Percentiles rank a stretch among this genome's conserved stretches.
These are phyloP conservation scores for Alternaria longipes DNA, from an alignment of 2,329 filamentous ascomycete genomes.

Conservation along the genomic window DNA sequence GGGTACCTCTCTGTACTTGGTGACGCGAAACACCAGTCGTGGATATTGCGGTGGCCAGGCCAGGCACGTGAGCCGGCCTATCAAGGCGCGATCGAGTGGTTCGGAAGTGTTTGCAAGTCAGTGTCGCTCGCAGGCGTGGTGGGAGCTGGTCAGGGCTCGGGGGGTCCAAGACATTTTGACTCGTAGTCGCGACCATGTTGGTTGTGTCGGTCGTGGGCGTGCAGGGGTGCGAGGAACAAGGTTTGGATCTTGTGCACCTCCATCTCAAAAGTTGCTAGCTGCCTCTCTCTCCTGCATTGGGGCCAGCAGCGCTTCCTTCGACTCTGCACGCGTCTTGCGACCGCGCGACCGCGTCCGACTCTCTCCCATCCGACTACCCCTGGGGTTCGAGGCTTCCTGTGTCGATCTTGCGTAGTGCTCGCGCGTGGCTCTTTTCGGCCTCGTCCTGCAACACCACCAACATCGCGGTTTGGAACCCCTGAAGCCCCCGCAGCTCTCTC, in stretches of 20 bases:
- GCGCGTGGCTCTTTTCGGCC: constrained; percentile 29
- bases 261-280: constrained; percentile 21
- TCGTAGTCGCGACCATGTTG: constrained; percentile 11
- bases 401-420: constrained; percentile 18
- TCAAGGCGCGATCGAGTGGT: no score
- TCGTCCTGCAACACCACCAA: constrained; percentile 25
- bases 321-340: constrained; percentile 9
- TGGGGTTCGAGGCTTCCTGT: constrained; percentile 2
- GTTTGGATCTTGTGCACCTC: constrained; percentile 21
- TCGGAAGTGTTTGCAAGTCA: no score
- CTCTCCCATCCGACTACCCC: constrained; percentile 1
- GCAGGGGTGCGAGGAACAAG: constrained; percentile 19
- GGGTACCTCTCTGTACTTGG: background rate
- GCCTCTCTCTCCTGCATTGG: constrained; percentile 18
- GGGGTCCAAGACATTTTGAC: constrained; percentile 10
- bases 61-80: background rate
- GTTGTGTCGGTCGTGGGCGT: constrained; percentile 6
- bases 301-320: constrained; percentile 3
- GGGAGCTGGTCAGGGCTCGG: constrained; percentile 1
- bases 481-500: constrained; percentile 23
- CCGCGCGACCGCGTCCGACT: constrained; percentile 2
- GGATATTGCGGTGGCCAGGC: background rate
- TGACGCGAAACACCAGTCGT: background rate
- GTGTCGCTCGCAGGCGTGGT: background rate
- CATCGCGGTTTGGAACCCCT: constrained; percentile 29